Base-by-base conservation (phyloP, 495 filamentous ascomycete species). In the Penicillium manginii region DNA sequence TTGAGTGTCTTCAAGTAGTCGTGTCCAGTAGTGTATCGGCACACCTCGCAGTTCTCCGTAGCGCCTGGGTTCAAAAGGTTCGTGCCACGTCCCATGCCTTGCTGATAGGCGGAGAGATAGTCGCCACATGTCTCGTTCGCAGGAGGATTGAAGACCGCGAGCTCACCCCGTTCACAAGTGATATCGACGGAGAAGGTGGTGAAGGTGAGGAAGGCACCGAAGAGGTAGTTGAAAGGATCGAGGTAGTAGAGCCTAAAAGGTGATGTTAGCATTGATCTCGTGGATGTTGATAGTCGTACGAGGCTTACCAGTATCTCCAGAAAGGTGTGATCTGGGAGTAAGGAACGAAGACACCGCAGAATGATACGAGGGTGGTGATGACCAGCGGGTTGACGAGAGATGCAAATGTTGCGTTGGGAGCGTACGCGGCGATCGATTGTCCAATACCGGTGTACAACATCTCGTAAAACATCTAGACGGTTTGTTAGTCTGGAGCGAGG, bases 141-240 rank as follows among this genome's bases (percentile, higher is more conserved):
- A 45, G 42, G 75, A 0, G 88, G 82, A 21, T 76, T 61, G 66
- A 92, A 86, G n/a, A 74, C 57, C 18, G 85, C 70, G 26, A 77
- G 78, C 67, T 92, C 89, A n/a, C n/a, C n/a, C n/a, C n/a, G n/a
- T n/a, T n/a, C n/a, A n/a, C n/a, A n/a, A n/a, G n/a, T n/a, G n/a
- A n/a, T n/a, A n/a, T n/a, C n/a, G n/a, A n/a, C n/a, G n/a, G n/a
- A n/a, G n/a, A n/a, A 48, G 21, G 90, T 70, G 8, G 73, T 81
- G 10, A 81, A 81, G 0, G 82, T 78, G 37, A 91, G 59, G 71
- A 90, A 80, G 37, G 80, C 80, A 48, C 75, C 77, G 39, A 91
- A 82, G 7, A 89, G 71, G 59, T 92, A 91, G 31, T 84, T 88
- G 67, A 91, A 84, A 3, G 89, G 88, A 29, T 86, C 86, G 55